phyloP scores from a whole-genome alignment of 139 green algal species.

The Pycnococcus provasolii region DNA sequence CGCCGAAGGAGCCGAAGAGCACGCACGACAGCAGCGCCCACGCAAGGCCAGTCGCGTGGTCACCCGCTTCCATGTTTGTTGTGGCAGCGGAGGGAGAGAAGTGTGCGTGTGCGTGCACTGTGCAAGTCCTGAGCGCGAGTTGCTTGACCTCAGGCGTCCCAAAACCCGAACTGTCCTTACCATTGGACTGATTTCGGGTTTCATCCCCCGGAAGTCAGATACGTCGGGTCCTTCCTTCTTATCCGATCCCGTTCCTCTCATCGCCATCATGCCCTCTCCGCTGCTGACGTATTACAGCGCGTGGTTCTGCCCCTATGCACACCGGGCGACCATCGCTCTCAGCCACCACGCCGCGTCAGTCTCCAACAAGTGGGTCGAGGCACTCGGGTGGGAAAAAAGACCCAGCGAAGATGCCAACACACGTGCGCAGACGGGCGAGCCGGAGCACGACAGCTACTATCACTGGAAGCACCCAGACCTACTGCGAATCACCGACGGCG shows the following conservation, averaged over 20 bases:
- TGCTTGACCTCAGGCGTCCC: no score
- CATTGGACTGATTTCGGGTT: no score
- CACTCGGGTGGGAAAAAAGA: conserved; percentile 20
- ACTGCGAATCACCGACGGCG: neutral
- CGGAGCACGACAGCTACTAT: conserved; percentile 28
- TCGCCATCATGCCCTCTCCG: neutral
- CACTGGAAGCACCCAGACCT: conserved; percentile 25
- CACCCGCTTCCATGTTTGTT: no score
- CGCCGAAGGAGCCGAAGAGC: conserved; percentile 23
- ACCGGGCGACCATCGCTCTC: conserved; percentile 23
- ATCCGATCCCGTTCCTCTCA: no score
- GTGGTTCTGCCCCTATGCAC: conserved; percentile 29
- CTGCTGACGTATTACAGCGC: conserved; percentile 9
- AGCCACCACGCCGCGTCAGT: conserved; percentile 5
- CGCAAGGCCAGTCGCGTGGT: no score
- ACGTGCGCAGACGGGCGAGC: neutral
- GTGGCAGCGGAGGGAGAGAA: no score
- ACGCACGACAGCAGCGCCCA: neutral
- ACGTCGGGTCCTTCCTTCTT: no score
- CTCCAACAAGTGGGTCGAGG: conserved; percentile 20
- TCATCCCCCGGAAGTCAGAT: no score
- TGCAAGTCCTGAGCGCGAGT: no score
- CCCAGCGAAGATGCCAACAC: conserved; percentile 3
- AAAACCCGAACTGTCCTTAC: no score
- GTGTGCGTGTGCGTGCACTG: no score